Evolutionary conservation across 140 eudicot genomes (phyloP), one percentile per base, ranked within the genome.

Genomic region (Artemisia princeps): DNA sequence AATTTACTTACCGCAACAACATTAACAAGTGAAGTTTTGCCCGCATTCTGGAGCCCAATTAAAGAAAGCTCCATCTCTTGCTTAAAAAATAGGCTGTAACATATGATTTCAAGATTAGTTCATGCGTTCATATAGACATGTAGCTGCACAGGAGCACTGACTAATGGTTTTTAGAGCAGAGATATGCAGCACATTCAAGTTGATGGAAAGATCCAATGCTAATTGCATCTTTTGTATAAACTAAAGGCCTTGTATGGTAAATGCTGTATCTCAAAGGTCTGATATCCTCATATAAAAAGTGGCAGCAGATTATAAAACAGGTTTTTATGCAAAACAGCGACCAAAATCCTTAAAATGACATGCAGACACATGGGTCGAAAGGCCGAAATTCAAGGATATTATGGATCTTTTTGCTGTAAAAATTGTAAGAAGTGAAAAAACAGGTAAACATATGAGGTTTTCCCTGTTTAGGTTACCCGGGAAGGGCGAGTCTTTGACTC

Each of bases 1-100:
- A 13, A 22, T 14, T 68, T 46, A 66, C 85, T 87, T 76, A 87
- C 95, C 71, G 94, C 88, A 17, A 88, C 80, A 68, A 88, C 96
- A 73, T 85, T 88, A 55, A 88, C 96, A 37, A 88, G 96, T 51
- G 96, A 88, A 70, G 96, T 88, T 77, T 88, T 88, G 40, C 96
- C 96, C 51, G 96, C 94, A 50, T 88, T 88, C 62, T 88, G 94
- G 73, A 88, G 96, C 57, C 96, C 96, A 46, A 88, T 88, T 62
- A 88, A 65, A 77, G 94, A 85, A 70, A 88, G 94, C 82, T 85
- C 96, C 94, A 85, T 88, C 81, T 88, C 96, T 74, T 88, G 96
- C 83, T 88, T 85, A 80, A 88, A 88, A 51, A 88, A 88, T 71
- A 88, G 86, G 86, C 91, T 84, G 88, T 52, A 74, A 64, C 62